A percentile compares a stretch with the other conserved stretches of the same genome.
phyloP scores from a whole-genome alignment of 768 basidiomycete species.

The Tephrocybe sp. region DNA sequence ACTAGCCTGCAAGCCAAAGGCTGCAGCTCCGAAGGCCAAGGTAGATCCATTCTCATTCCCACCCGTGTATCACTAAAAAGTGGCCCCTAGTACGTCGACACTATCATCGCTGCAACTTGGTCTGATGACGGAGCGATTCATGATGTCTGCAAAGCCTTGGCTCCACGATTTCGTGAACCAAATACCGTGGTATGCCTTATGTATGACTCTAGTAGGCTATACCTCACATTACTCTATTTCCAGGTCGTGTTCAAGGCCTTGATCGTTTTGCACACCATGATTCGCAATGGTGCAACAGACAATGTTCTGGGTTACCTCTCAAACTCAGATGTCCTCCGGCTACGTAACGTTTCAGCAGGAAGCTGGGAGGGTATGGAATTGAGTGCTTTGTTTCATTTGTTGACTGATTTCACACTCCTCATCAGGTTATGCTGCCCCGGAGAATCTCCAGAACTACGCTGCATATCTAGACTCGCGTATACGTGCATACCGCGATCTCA shows the following conservation, averaged over 20 bases:
- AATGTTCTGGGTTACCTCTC: conserved; percentile 85
- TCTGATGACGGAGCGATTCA: conserved; percentile 90
- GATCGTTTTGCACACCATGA: conserved; percentile 94
- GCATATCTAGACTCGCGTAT: conserved; percentile 88
- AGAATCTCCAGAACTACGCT: conserved; percentile 87
- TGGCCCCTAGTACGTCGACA: conserved; percentile 81
- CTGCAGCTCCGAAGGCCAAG: conserved; percentile 94
- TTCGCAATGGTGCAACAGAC: conserved; percentile 95
- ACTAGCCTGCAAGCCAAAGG: conserved; percentile 96
- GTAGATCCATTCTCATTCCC: conserved; percentile 35
- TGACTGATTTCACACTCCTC: conserved; percentile 2
- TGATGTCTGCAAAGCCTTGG: conserved; percentile 89
- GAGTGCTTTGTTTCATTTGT: background rate
- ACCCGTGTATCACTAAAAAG: conserved; percentile 1
- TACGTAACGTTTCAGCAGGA: conserved; percentile 78
- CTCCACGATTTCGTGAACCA: conserved; percentile 84
- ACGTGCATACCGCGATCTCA: conserved; percentile 82
- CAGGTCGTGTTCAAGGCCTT: conserved; percentile 98
- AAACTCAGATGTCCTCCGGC: conserved; percentile 74
- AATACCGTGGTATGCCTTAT: conserved; percentile 74
- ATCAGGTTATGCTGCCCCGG: conserved; percentile 80
- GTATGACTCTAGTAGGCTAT: background rate
- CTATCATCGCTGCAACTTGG: conserved; percentile 96
- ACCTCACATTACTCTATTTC: conserved; percentile 4
- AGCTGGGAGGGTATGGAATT: conserved; percentile 80